Percentiles rank a stretch among this genome's conserved stretches.
Evolutionary conservation across 257 asterid species (phyloP).

Genomic region (Gentiana straminea): DNA sequence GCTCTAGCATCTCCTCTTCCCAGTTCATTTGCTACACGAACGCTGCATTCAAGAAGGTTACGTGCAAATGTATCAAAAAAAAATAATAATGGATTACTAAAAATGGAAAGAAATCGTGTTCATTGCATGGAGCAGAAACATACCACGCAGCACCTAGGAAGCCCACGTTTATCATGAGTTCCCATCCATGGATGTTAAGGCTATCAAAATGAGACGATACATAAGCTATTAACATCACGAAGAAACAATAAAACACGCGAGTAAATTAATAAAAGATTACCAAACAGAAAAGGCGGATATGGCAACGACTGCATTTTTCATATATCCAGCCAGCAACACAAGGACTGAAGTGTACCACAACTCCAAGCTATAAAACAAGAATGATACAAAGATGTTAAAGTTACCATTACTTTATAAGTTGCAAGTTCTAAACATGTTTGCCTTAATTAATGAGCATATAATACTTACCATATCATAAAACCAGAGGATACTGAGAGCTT

Average conservation of each 20-base stretch:
- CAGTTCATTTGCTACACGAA: slow-evolving; percentile 68
- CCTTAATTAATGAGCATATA: no score
- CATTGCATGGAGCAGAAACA: background rate
- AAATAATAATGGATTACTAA: background rate
- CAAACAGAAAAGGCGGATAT: slow-evolving; percentile 87
- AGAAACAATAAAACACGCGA: background rate
- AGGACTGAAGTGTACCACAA: slow-evolving; percentile 80
- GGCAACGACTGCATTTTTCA: slow-evolving; percentile 75
- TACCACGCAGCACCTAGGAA: slow-evolving; percentile 83
- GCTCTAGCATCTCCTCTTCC: slow-evolving; percentile 75
- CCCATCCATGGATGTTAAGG: slow-evolving; percentile 78
- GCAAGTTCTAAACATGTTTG: no score
- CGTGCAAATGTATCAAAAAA: background rate
- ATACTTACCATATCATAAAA: slow-evolving; percentile 68
- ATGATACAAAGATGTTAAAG: background rate
- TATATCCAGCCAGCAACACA: slow-evolving; percentile 77
- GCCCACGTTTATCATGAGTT: slow-evolving; percentile 74
- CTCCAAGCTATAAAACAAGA: slow-evolving; percentile 46
- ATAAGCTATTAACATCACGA: slow-evolving; percentile 2
- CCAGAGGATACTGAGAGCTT: slow-evolving; percentile 82
- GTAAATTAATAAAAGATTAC: slow-evolving; percentile 19
- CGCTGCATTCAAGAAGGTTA: slow-evolving; percentile 25
- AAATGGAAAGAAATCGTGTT: background rate
- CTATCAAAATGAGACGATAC: slow-evolving; percentile 20
- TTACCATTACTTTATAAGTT: no score